Conservation (phyloP, 2,329 filamentous ascomycete species). For the Botryosphaeria dothidea region DNA sequence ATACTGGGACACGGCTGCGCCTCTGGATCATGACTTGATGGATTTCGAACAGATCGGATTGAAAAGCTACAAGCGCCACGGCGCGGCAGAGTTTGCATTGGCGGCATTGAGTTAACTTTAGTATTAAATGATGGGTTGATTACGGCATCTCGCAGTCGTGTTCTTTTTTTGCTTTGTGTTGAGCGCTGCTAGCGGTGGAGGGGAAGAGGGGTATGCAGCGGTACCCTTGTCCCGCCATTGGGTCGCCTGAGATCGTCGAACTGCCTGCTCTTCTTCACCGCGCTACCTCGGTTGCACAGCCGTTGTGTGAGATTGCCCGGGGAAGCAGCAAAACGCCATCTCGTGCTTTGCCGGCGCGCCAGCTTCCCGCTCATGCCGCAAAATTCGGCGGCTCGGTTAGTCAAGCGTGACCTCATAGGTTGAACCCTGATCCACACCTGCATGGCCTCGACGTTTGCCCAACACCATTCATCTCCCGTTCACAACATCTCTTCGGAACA, state of each 20-base stretch:
- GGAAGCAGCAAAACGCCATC: neutral
- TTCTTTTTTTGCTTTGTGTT: neutral
- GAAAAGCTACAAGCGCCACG: constrained; percentile 14
- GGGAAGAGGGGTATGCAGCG: neutral
- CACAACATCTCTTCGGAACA: neutral
- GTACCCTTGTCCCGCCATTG: neutral
- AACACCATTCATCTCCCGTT: neutral
- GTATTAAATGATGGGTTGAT: constrained; percentile 17
- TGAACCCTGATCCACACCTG: constrained; percentile 13
- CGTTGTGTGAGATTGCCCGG: neutral
- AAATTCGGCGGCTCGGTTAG: neutral
- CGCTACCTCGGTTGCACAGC: constrained; percentile 3
- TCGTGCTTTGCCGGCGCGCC: neutral
- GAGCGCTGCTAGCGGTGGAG: neutral
- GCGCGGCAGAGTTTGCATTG: constrained; percentile 9
- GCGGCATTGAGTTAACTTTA: constrained; percentile 17
- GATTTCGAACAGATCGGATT: constrained; percentile 14
- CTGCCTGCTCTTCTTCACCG: neutral
- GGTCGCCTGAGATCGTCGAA: neutral
- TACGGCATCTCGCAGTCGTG: neutral
- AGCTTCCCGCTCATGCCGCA: neutral
- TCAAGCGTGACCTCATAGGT: neutral
- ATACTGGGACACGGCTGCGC: constrained; percentile 10
- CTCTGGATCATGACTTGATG: constrained; percentile 18
- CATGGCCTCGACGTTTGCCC: neutral